Evolutionary conservation across 2,329 filamentous ascomycete species (phyloP).

Genomic region (Pseudogymnoascus verrucosus): DNA sequence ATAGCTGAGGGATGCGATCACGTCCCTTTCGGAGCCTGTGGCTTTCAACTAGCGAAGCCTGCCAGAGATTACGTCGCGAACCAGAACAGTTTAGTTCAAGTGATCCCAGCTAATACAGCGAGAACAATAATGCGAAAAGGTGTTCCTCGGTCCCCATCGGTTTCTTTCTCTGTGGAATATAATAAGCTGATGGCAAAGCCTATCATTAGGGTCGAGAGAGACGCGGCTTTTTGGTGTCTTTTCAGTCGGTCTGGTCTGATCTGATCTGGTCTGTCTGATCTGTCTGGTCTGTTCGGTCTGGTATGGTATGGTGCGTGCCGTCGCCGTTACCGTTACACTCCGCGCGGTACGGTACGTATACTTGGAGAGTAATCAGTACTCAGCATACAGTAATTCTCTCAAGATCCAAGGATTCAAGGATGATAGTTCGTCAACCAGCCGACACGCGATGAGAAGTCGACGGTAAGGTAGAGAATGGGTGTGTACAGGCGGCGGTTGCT

Average conservation of each 20-base stretch:
- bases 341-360: neutral
- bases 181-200: slow-evolving; percentile 6
- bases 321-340: slow-evolving; percentile 6
- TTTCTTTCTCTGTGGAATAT: slow-evolving; percentile 3
- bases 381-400: neutral
- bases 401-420: neutral
- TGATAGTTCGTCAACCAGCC: slow-evolving; percentile 4
- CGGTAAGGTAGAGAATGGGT: neutral
- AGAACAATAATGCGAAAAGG: slow-evolving; percentile 2
- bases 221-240: neutral
- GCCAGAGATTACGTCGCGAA: slow-evolving; percentile 6
- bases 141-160: slow-evolving; percentile 1
- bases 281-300: neutral
- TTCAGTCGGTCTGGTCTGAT: neutral
- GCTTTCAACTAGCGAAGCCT: slow-evolving; percentile 6
- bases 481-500: neutral
- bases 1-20: slow-evolving; percentile 7
- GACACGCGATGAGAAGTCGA: neutral
- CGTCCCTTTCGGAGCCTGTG: slow-evolving; percentile 8
- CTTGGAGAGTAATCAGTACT: slow-evolving; percentile 4
- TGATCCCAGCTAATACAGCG: slow-evolving; percentile 6
- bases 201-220: slow-evolving; percentile 6
- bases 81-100: slow-evolving; percentile 8
- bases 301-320: neutral
- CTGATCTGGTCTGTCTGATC: neutral